phyloP scores from a whole-genome alignment of 2,329 filamentous ascomycete genomes.

The Aureobasidium leucospermi region DNA sequence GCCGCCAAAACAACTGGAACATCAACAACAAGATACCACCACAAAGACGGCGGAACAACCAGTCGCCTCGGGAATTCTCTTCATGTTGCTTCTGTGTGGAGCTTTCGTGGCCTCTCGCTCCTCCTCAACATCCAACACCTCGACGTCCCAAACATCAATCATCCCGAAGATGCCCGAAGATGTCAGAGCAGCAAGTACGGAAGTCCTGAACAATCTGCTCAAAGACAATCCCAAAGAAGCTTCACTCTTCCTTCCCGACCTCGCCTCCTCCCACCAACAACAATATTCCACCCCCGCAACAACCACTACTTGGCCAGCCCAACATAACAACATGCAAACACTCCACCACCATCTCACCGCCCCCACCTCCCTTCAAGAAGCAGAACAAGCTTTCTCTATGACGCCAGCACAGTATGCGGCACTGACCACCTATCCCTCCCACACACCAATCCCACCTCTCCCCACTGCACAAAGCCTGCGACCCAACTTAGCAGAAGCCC shows the following conservation, averaged over 20 bases:
- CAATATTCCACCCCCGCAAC: neutral
- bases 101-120: slow-evolving; percentile 91
- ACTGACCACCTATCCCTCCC: slow-evolving; percentile 44
- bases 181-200: slow-evolving; percentile 68
- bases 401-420: slow-evolving; percentile 84
- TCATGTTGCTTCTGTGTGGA: slow-evolving; percentile 94
- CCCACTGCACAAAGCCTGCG: slow-evolving; percentile 36
- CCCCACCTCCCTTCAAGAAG: slow-evolving; percentile 75
- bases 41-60: slow-evolving; percentile 38
- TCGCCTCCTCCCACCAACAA: neutral
- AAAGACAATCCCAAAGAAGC: slow-evolving; percentile 47
- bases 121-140: slow-evolving; percentile 45
- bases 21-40: neutral
- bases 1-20: neutral
- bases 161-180: slow-evolving; percentile 75
- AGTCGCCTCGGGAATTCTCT: slow-evolving; percentile 73
- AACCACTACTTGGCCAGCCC: neutral
- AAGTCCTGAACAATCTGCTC: slow-evolving; percentile 71
- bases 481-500: slow-evolving; percentile 70
- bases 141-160: slow-evolving; percentile 43
- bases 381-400: slow-evolving; percentile 80
- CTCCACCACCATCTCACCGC: slow-evolving; percentile 40
- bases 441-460: neutral
- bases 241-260: neutral
- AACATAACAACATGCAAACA: slow-evolving; percentile 27